Conservation (phyloP, 805 yeast genomes). For the Myxozyma vanderwaltii region DNA sequence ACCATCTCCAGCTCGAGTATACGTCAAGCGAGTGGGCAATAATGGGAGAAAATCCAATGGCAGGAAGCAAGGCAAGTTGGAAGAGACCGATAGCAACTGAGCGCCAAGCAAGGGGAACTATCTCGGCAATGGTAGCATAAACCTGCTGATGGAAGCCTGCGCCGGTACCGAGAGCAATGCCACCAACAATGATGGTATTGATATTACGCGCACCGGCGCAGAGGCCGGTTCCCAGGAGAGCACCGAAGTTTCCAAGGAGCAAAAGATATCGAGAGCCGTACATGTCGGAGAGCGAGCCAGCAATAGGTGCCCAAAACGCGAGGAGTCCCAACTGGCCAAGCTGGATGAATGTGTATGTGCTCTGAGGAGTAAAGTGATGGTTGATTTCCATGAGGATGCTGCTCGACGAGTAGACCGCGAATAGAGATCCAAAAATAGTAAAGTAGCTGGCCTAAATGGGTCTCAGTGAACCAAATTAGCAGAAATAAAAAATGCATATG, state of each 20-base stretch:
- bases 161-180: slow-evolving; percentile 1
- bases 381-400: background rate
- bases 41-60: slow-evolving; percentile 4
- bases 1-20: slow-evolving; percentile 1
- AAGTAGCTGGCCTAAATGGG: slow-evolving; percentile 8
- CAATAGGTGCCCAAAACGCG: slow-evolving; percentile 6
- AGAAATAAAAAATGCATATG: background rate
- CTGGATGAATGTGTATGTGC: slow-evolving; percentile 12
- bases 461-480: background rate
- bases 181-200: slow-evolving; percentile 8
- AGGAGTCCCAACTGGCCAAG: slow-evolving; percentile 9
- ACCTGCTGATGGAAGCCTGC: slow-evolving; percentile 2
- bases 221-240: slow-evolving; percentile 7
- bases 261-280: slow-evolving; percentile 4
- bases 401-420: slow-evolving; percentile 5
- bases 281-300: slow-evolving; percentile 2
- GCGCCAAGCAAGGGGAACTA: slow-evolving; percentile 4
- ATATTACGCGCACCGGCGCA: slow-evolving; percentile 8
- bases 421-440: slow-evolving; percentile 1
- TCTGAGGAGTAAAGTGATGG: background rate
- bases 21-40: background rate
- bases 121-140: slow-evolving; percentile 1
- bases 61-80: slow-evolving; percentile 7
- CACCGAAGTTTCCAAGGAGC: slow-evolving; percentile 7
- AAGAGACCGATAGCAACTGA: slow-evolving; percentile 1